A percentile compares a stretch with the other conserved stretches of the same genome.
phyloP scores from a whole-genome alignment of 163 green algal genomes.

The Scenedesmus sp. region DNA sequence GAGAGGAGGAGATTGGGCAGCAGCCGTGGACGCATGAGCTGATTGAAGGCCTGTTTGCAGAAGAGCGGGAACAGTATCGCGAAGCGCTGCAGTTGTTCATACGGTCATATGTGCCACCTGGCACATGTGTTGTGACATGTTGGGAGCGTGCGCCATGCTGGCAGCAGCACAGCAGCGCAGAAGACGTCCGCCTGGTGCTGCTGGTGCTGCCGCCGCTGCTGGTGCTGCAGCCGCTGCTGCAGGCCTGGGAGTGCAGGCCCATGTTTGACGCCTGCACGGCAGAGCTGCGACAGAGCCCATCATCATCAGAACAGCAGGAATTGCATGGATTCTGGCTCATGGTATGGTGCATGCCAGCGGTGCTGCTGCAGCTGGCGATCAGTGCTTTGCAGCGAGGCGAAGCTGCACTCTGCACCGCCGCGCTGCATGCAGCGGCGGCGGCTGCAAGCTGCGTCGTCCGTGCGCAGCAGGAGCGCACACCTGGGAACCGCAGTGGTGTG shows the following conservation, averaged over 20 bases:
- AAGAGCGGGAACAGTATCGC: background rate
- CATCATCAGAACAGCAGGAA: background rate
- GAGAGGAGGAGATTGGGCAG: background rate
- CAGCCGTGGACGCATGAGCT: background rate
- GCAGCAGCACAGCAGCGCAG: background rate
- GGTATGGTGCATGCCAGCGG: background rate
- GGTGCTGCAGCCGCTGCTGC: too few relatives aligned
- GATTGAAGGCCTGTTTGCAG: background rate
- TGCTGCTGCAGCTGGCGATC: background rate
- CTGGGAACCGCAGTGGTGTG: background rate
- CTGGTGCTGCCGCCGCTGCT: background rate
- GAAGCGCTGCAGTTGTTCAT: background rate
- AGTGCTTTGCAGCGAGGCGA: background rate
- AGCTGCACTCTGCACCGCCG: background rate
- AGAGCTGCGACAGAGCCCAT: background rate
- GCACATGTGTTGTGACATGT: background rate
- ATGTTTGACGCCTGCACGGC: too few relatives aligned
- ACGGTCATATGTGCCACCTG: too few relatives aligned
- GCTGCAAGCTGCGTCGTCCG: background rate
- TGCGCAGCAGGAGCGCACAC: background rate
- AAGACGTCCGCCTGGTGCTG: background rate
- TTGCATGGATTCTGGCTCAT: background rate
- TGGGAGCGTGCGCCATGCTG: background rate
- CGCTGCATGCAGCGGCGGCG: background rate
- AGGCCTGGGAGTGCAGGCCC: too few relatives aligned